Conservation (phyloP, 305 asterid species). For the Rubia tinctorum region DNA sequence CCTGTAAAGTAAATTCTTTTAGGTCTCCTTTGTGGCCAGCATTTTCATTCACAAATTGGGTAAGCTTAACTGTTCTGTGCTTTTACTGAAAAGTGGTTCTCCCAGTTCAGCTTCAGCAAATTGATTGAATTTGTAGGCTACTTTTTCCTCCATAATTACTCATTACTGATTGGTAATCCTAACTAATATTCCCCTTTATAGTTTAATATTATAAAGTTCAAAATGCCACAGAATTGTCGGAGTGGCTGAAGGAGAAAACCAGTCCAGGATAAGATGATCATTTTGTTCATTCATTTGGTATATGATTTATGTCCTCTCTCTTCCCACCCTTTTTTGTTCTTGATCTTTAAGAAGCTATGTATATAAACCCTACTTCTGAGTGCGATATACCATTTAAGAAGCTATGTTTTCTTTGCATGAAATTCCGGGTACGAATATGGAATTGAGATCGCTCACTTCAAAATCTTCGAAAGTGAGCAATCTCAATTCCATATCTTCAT, state of each 20-base stretch:
- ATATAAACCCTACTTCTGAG: no score
- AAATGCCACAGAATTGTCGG: constrained; percentile 9
- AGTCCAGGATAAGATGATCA: no score
- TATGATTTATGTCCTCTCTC: no score
- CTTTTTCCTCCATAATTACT: constrained; percentile 28
- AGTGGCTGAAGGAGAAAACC: no score
- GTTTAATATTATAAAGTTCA: constrained; percentile 10
- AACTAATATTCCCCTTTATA: constrained; percentile 21
- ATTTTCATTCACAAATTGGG: constrained; percentile 53
- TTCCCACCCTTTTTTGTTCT: no score
- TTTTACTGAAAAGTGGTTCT: constrained; percentile 30
- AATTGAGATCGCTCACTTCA: no score
- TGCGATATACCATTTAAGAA: no score
- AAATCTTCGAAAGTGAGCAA: no score
- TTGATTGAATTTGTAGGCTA: constrained; percentile 19
- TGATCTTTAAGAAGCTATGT: no score
- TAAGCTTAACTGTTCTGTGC: constrained; percentile 39
- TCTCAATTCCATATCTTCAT: background rate
- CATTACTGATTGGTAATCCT: constrained; percentile 26
- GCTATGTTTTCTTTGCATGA: no score
- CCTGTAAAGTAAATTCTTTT: constrained; percentile 40
- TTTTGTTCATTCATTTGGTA: no score
- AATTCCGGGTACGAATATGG: background rate
- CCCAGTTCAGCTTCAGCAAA: constrained; percentile 21
- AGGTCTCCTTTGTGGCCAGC: constrained; percentile 82